Conservation (phyloP, 352 stramenopile genomes). For the Phytophthora pinifolia region DNA sequence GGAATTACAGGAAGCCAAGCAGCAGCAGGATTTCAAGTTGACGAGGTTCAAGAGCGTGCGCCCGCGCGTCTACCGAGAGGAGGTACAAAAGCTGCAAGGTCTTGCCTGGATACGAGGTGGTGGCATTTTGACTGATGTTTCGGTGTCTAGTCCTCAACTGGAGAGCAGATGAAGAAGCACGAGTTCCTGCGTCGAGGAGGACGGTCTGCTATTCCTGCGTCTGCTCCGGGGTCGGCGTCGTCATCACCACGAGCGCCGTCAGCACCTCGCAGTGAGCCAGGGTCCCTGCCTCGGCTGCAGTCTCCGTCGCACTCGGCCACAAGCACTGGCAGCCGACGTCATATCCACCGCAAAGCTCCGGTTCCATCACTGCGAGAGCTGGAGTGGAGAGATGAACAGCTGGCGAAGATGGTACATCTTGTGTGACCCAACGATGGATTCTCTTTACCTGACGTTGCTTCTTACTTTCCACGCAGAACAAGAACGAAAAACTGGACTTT, state of each 20-base stretch:
- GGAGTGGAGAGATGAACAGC: conserved; percentile 37
- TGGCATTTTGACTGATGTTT: conserved; percentile 8
- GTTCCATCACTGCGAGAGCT: conserved; percentile 57
- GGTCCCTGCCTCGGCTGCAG: conserved; percentile 9
- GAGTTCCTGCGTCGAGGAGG: conserved; percentile 36
- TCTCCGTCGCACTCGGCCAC: conserved; percentile 20
- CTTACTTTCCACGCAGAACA: conserved; percentile 29
- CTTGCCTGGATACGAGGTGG: background rate
- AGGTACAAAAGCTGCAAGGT: conserved; percentile 19
- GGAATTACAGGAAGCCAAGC: conserved; percentile 30
- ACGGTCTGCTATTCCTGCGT: conserved; percentile 6
- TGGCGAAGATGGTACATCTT: conserved; percentile 35
- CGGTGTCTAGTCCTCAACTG: conserved; percentile 7
- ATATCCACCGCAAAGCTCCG: conserved; percentile 36
- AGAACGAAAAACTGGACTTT: conserved; percentile 66
- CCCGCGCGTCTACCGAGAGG: conserved; percentile 46
- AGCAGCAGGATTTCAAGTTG: conserved; percentile 62
- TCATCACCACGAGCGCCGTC: conserved; percentile 11
- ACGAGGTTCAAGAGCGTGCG: conserved; percentile 61
- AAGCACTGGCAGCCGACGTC: conserved; percentile 17
- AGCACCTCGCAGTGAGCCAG: conserved; percentile 18
- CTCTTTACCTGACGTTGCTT: conserved; percentile 3
- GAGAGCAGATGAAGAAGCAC: conserved; percentile 27
- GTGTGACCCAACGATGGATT: background rate
- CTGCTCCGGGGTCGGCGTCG: conserved; percentile 10